These are phyloP conservation scores for Casuarina cunninghamiana DNA, from an alignment of 306 rosid genomes.

Conservation along the genomic window DNA sequence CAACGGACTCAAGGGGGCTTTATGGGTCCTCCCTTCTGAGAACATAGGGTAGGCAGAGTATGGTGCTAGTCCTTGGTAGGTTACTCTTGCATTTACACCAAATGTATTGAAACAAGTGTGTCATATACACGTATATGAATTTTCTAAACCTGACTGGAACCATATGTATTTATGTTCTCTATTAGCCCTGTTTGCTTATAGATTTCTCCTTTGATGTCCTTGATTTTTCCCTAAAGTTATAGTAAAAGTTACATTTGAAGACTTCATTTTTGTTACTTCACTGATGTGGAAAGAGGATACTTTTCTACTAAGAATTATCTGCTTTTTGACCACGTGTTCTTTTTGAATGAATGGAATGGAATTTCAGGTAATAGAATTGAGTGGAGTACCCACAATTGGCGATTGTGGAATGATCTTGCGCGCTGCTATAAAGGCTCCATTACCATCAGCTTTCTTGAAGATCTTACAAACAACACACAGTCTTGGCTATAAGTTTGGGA, in stretches of 20 bases:
- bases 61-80: not conserved
- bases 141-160: not conserved
- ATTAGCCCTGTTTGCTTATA: not conserved
- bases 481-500: constrained; percentile 87
- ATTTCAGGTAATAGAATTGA: constrained; percentile 80
- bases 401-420: constrained; percentile 92
- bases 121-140: not conserved
- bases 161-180: not conserved
- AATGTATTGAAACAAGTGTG: not conserved
- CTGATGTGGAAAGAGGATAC: not conserved
- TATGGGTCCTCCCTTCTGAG: not conserved
- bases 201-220: not conserved
- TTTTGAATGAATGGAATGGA: constrained; percentile 19
- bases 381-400: constrained; percentile 88
- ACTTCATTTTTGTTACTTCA: not conserved
- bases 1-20: not conserved
- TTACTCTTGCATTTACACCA: not conserved
- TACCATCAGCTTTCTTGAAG: constrained; percentile 83
- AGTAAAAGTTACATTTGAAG: not conserved
- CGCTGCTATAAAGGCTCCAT: constrained; percentile 81
- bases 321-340: not conserved
- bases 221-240: not conserved
- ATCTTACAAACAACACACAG: constrained; percentile 81
- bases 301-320: not conserved
- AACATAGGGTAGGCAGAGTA: not conserved